Conservation (phyloP, 148 eudicot species). For the Rhododendron henanense region DNA sequence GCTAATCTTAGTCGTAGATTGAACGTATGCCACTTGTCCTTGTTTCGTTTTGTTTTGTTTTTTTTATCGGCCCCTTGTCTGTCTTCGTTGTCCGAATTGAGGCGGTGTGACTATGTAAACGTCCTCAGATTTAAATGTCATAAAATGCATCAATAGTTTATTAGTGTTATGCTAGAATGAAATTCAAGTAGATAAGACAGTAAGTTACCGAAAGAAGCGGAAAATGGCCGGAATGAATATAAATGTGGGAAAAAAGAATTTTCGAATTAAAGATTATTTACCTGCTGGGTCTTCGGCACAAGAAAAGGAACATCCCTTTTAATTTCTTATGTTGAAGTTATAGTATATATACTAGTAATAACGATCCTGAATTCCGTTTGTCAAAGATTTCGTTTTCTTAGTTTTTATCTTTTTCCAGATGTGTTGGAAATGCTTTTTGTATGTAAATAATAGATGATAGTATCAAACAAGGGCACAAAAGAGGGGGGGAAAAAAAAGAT, state of each 20-base stretch:
- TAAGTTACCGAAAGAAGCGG: background rate
- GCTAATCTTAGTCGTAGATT: background rate
- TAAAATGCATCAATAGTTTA: background rate
- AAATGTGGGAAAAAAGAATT: background rate
- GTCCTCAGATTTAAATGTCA: background rate
- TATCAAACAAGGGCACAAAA: too few relatives aligned
- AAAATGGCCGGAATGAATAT: background rate
- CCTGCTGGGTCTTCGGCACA: background rate
- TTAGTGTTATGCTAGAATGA: background rate
- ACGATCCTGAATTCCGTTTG: background rate
- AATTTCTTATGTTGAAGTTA: background rate
- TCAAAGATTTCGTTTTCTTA: background rate
- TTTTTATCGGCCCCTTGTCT: background rate
- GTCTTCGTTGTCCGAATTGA: background rate
- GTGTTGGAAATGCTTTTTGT: background rate
- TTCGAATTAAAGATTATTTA: background rate
- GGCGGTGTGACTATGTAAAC: background rate
- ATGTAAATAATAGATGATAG: background rate
- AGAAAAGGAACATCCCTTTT: background rate
- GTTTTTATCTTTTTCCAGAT: background rate
- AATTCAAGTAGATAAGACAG: background rate
- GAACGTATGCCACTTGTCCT: background rate
- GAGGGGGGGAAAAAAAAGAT: background rate
- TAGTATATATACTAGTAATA: too few relatives aligned
- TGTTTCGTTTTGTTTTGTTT: too few relatives aligned